Conservation (phyloP, 2,329 filamentous ascomycete species). For the Tolypocladium endophyticum region DNA sequence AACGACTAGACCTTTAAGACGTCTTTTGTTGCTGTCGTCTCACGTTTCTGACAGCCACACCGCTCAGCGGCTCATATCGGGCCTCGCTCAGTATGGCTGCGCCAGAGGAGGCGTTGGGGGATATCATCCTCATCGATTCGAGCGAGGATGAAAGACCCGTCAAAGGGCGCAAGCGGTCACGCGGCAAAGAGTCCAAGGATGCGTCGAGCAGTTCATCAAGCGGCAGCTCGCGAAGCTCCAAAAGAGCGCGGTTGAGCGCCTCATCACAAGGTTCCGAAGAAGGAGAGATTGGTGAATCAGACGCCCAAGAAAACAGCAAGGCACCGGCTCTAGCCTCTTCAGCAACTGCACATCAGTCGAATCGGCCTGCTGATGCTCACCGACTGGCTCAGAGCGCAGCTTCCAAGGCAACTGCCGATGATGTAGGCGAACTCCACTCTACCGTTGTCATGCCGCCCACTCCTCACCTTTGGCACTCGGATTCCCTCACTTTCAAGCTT, state of each 20-base stretch:
- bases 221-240: conserved; percentile 4
- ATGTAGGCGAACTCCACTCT: not conserved
- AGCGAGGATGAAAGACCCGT: not conserved
- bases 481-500: conserved; percentile 13
- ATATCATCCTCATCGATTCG: conserved; percentile 10
- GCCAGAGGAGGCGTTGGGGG: conserved; percentile 6
- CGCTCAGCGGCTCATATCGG: not conserved
- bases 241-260: conserved; percentile 9
- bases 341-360: not conserved
- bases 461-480: conserved; percentile 10
- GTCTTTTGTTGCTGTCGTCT: not conserved
- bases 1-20: not conserved
- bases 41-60: not conserved
- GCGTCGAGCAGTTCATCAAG: not conserved
- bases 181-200: not conserved
- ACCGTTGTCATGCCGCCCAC: conserved; percentile 10
- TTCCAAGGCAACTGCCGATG: not conserved
- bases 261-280: conserved; percentile 16
- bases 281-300: conserved; percentile 20
- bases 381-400: not conserved
- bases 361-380: not conserved
- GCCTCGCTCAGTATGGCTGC: conserved; percentile 6
- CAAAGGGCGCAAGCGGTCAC: conserved; percentile 1
- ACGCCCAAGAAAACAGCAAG: not conserved
- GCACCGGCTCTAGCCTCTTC: not conserved